Evolutionary conservation across 2,329 filamentous ascomycete species (phyloP), one percentile per base, ranked within the genome.

Genomic region (Microcyclosporella mali): DNA sequence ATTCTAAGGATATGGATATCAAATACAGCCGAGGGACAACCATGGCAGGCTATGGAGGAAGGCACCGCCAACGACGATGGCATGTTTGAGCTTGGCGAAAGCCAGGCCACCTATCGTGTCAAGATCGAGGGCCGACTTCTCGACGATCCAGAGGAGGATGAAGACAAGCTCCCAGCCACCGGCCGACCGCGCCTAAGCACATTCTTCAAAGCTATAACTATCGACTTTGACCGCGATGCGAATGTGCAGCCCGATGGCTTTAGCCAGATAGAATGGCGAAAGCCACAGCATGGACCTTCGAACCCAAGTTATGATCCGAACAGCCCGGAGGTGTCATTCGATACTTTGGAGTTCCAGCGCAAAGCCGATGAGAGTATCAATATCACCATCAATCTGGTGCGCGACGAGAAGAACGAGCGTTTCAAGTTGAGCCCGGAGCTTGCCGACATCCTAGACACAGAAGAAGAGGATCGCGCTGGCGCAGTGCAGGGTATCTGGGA

Each of bases 401-500:
- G 88, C 11, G 85, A 94, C 58, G 89, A 97, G 62, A 79, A 81
- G 11, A 88, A 87, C 0, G 90, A 97, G 64, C 78, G 88, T 43
- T 95, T 84, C 62, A 79, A 80, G 55, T 69, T 97, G 18, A 92
- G 82, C 65, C 80, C 83, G 37, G 79, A 82, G 44, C 71, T 98
- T 34, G 82, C 88, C 9, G 85, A 94, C 37, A 77, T 97, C 11
- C 73, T 97, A 14, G 92, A 95, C 59, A 85, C 86, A 58, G 75
- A 81, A 37, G 88, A 94, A 65, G 90, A 88, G 38, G 90, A 92
- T 19, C 82, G 88, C 21, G 84, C 88, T 30, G 88, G 92, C 49
- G 84, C 89, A 6, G 81, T 95, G 19, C 86, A 94, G 74, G 89
- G 85, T 11, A 77, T 98, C 25, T 98, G 89, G 88, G 89, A 95